Base-by-base conservation (phyloP, 805 yeast species). In the Cyberlindnera bimundalis region DNA sequence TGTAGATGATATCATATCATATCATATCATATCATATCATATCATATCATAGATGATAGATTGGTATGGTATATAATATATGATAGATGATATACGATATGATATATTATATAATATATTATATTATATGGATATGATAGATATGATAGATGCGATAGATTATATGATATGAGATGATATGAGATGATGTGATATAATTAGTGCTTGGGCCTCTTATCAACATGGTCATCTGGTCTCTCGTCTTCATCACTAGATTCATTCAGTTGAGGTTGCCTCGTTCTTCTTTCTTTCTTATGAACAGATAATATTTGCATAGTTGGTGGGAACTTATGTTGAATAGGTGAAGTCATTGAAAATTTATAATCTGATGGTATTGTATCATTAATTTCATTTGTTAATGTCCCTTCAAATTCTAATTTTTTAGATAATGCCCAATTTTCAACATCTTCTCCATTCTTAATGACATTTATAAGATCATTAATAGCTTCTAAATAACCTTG, bases 401-500 rank as follows among this genome's bases (percentile, higher is more conserved):
- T 43, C 29, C 55, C 52, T 23, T 51, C 52, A 13, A 71, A 55
- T 47, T 76, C 80, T 3, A 73, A 67, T 37, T 71, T 61, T 51
- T 66, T 73, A 19, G 70, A 64, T 14, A 73, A 56, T 1, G 70
- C 73, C 81, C 81, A 76, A 47, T 72, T 69, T 46, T 74, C 78
- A 7, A 74, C 58, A 48, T 76, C 79, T 5, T 49, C 54, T 5
- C 38, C 51, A 25, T 67, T 48, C 11, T 70, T 57, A 8, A 75
- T 61, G 16, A 69, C 61, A 13, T 59, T 61, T 7, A 76, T 51
- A 18, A 81, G 48, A 46, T 82, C 88, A 44, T 79, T 75, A 3
- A 82, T 46, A 50, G 85, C 79, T 24, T 74, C 76, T 31, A 79
- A 53, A 51, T 82, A 82, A 1, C 90, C 90, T 42, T 70, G 71